Base-by-base conservation (phyloP, 257 asterid species). In the Fraxinus excelsior region DNA sequence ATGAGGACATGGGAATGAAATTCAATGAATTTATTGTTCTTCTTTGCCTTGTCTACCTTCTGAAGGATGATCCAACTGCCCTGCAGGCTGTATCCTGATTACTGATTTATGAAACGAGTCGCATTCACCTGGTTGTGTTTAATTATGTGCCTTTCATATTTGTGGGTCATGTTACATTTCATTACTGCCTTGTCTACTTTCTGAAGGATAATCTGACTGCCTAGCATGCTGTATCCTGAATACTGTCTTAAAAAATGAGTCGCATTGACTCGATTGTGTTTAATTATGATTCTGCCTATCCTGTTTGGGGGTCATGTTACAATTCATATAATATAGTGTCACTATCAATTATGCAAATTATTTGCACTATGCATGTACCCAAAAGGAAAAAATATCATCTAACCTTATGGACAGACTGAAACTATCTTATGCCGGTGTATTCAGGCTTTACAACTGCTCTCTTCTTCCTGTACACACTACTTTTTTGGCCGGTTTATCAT, bases 21-120 rank as follows among this genome's bases (percentile, higher is more conserved):
- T 94, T 94, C 88, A 91, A 88, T 6, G 98, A 94, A 74, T 94
- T 94, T 84, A 86, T 94, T 23, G 97, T 94, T 77, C 96, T 94
- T 78, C 94, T 94, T 29, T 94, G 97, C 82, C 96, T 94, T 18
- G 96, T 92, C 74, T 88, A 92, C 88, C 97, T 94, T 79, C 88
- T 94, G 74, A 86, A 90, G 92, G 91, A 92, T 73, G 93, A 84
- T 82, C 86, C 92, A 67, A 66, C 79, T 29, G 81, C 81, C 21
- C 72, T 70, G 67, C 83, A 76, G 71, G 89, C 85, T 65, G 91
- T 90, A 86, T 88, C 91, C 90, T 21, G n/a, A 31, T 38, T 60
- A 82, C 77, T 46, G 16, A 6, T 32, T 21, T 70, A 37, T 28
- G 25, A 53, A 53, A n/a, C 7, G 10, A n/a, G 26, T 53, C 3